Conservation (phyloP, 1,284 basidiomycete species). For the Fomitopsis pinicola region DNA sequence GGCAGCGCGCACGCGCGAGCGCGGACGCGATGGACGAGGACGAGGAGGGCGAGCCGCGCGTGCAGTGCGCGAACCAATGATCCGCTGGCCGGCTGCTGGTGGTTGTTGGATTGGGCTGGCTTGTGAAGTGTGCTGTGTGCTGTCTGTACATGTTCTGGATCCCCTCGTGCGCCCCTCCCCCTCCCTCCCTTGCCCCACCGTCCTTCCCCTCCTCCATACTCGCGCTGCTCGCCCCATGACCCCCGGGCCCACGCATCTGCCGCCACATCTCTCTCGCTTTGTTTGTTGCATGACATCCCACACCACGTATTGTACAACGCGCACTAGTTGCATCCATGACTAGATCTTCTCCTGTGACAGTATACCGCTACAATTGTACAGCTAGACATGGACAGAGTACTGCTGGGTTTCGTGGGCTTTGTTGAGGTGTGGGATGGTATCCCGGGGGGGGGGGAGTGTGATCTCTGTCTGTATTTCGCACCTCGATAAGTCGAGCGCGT, state of each 20-base stretch:
- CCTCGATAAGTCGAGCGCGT: no score
- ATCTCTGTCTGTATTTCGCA: no score
- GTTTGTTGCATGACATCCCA: slow-evolving; percentile 18
- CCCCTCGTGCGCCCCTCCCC: not conserved
- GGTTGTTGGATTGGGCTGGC: no score
- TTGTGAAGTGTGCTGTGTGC: slow-evolving; percentile 7
- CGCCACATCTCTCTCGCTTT: not conserved
- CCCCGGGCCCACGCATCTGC: slow-evolving; percentile 9
- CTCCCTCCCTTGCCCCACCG: not conserved
- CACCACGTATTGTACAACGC: slow-evolving; percentile 19
- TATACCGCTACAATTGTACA: slow-evolving; percentile 15
- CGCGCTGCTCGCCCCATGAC: not conserved
- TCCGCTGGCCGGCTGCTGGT: slow-evolving; percentile 7
- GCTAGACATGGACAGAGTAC: slow-evolving; percentile 8
- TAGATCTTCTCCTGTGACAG: slow-evolving; percentile 18
- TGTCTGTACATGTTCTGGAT: slow-evolving; percentile 1
- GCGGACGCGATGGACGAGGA: slow-evolving; percentile 88
- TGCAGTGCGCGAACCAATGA: slow-evolving; percentile 83
- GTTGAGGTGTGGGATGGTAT: no score
- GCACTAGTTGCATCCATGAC: slow-evolving; percentile 23
- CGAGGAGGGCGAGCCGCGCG: slow-evolving; percentile 62
- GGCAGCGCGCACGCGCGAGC: slow-evolving; percentile 56
- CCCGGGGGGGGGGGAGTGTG: no score
- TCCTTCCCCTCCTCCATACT: not conserved
- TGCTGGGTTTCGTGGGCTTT: no score